These are phyloP conservation scores for Pharus latifolius DNA, from an alignment of 176 grass and related monocot genomes.

Conservation along the genomic window DNA sequence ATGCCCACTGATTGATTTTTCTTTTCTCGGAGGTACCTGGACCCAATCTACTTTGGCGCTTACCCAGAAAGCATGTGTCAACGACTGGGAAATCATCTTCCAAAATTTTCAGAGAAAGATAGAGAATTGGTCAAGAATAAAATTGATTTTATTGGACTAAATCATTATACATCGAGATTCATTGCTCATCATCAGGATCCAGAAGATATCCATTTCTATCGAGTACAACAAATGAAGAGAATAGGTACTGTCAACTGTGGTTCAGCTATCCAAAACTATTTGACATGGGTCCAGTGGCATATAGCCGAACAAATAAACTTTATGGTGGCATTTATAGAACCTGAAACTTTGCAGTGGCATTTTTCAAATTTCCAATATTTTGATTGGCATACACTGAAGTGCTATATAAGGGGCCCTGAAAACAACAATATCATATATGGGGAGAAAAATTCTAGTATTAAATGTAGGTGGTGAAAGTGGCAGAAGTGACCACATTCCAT, in stretches of 20 bases:
- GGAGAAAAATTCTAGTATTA: background rate
- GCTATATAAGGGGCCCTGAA: background rate
- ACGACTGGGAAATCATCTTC: slow-evolving; percentile 68
- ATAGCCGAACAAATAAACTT: no score
- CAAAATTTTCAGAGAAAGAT: slow-evolving; percentile 83
- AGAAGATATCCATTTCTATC: slow-evolving; percentile 50
- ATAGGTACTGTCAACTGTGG: slow-evolving; percentile 54
- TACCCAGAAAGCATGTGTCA: slow-evolving; percentile 86
- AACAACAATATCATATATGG: background rate
- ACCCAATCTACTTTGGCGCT: slow-evolving; percentile 89
- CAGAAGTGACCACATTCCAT: background rate
- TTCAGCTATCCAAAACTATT: slow-evolving; percentile 3
- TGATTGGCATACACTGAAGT: no score
- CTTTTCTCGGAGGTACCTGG: slow-evolving; percentile 59
- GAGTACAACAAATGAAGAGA: slow-evolving; percentile 60
- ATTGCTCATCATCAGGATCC: slow-evolving; percentile 45
- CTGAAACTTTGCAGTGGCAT: no score
- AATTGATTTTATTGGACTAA: slow-evolving; percentile 91
- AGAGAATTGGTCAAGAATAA: slow-evolving; percentile 72
- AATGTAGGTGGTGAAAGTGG: background rate
- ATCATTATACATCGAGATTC: slow-evolving; percentile 90
- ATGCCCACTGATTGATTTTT: background rate
- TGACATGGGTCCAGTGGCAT: no score
- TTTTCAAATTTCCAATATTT: no score
- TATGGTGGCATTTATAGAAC: no score